phyloP scores from a whole-genome alignment of 75 land plant genomes.

The Selaginella tamariscina region DNA sequence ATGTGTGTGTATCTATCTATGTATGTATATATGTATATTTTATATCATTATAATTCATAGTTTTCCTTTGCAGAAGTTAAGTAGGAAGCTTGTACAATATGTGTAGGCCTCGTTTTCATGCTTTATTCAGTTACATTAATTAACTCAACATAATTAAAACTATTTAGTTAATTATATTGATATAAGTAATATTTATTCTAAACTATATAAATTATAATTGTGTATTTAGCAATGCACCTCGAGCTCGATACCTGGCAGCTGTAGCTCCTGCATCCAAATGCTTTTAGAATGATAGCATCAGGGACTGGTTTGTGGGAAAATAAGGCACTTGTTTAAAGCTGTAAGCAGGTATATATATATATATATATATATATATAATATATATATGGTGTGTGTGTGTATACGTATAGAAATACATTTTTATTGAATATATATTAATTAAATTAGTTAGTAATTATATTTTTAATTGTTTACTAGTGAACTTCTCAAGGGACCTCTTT shows the following conservation, averaged over 20 bases:
- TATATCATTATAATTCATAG: no score
- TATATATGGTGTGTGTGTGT: no score
- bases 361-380: no score
- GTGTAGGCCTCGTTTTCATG: conserved; percentile 72
- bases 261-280: conserved; percentile 61
- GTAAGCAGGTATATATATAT: conserved; percentile 70
- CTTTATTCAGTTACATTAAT: conserved; percentile 90
- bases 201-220: not conserved
- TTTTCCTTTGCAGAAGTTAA: conserved; percentile 41
- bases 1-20: no score
- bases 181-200: not conserved
- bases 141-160: no score
- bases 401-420: conserved; percentile 36
- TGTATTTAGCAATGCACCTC: conserved; percentile 34
- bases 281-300: conserved; percentile 61
- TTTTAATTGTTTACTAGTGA: conserved; percentile 41
- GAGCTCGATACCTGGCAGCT: conserved; percentile 63
- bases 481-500: conserved; percentile 70
- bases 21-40: no score
- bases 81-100: conserved; percentile 91
- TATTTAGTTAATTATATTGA: no score
- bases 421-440: not conserved
- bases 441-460: no score
- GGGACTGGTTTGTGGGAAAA: conserved; percentile 71
- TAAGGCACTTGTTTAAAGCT: conserved; percentile 73